Base-by-base conservation (phyloP, 2,329 filamentous ascomycete genomes). In the Penicillium paneum region DNA sequence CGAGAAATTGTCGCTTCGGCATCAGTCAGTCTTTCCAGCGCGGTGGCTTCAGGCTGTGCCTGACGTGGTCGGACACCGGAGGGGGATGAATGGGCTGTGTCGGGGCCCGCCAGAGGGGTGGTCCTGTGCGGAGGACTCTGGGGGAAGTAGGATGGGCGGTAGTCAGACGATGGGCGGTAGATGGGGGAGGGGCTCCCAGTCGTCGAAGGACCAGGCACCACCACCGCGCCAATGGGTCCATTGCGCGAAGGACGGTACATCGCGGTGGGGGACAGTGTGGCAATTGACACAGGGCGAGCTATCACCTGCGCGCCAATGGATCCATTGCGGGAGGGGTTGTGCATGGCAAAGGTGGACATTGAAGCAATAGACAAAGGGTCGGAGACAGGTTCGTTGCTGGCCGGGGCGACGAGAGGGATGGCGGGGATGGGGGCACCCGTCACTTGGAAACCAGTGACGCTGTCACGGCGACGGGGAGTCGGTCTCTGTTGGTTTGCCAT, bases 51-150 rank as follows among this genome's bases (percentile, higher is more conserved):
- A 6, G 29, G 47, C 38, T 43, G 39, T 3, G 12, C 0, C n/a
- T 24, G 47, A 19, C 26, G 36, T 10, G 21, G 12, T 21, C 12
- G 29, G n/a, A 13, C 15, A 13, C 24, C 8, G n/a, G 3, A 8
- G 8, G 21, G 5, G n/a, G 35, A 17, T 7, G 15, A n/a, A 34
- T n/a, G 39, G 48, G 48, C 48, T 50, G 39, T 50, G 48, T 19
- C 39, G 38, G 48, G 48, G 48, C 48, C 39, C 31, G 26, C 48
- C 48, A 50, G 48, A 39, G 39, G 39, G 48, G 29, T 12, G 24
- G 12, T 50, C 40, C 48, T 19, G 48, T 50, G 39, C 38, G 48
- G 48, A 36, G 48, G 48, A 21, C 29, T 39, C 31, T 50, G 48
- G 48, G 41, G 19, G 26, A 28, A 41, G 36, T 15, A 3, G 38